phyloP scores from a whole-genome alignment of 441 rosid genomes.

The Adansonia rubrostipa region DNA sequence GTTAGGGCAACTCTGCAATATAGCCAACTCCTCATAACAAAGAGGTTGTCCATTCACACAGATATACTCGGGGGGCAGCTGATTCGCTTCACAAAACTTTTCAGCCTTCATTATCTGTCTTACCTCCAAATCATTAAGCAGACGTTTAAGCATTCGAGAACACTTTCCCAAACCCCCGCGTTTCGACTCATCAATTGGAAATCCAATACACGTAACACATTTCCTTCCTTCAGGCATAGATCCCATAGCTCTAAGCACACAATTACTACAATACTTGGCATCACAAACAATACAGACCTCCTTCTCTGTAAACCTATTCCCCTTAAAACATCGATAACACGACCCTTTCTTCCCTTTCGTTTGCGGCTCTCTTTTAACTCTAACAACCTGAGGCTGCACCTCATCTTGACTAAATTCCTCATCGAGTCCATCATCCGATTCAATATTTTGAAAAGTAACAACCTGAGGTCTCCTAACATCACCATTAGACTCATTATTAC shows the following conservation, averaged over 20 bases:
- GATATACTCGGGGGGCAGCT: conserved; percentile 82
- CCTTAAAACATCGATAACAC: conserved; percentile 83
- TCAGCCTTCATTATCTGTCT: conserved; percentile 88
- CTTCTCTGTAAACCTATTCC: conserved; percentile 82
- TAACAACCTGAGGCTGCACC: conserved; percentile 46
- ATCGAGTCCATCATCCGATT: conserved; percentile 60
- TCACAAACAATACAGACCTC: conserved; percentile 93
- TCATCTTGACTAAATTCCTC: conserved; percentile 53
- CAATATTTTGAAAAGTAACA: conserved; percentile 76
- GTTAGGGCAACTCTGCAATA: conserved; percentile 71
- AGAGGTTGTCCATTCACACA: conserved; percentile 74
- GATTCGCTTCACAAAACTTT: conserved; percentile 79
- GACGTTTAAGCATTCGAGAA: conserved; percentile 81
- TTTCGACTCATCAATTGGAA: conserved; percentile 74
- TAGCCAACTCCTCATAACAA: conserved; percentile 63
- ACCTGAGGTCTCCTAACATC: conserved; percentile 58
- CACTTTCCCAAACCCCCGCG: conserved; percentile 77
- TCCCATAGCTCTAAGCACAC: conserved; percentile 96
- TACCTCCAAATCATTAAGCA: conserved; percentile 77
- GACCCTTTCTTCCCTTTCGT: conserved; percentile 75
- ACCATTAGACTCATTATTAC: conserved; percentile 47
- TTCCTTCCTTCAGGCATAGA: conserved; percentile 99
- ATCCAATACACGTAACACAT: conserved; percentile 87
- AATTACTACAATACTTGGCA: conserved; percentile 80
- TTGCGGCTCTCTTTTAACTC: conserved; percentile 57